Evolutionary conservation across 495 filamentous ascomycete genomes (phyloP).

Genomic region (Pyrenula massariospora): DNA sequence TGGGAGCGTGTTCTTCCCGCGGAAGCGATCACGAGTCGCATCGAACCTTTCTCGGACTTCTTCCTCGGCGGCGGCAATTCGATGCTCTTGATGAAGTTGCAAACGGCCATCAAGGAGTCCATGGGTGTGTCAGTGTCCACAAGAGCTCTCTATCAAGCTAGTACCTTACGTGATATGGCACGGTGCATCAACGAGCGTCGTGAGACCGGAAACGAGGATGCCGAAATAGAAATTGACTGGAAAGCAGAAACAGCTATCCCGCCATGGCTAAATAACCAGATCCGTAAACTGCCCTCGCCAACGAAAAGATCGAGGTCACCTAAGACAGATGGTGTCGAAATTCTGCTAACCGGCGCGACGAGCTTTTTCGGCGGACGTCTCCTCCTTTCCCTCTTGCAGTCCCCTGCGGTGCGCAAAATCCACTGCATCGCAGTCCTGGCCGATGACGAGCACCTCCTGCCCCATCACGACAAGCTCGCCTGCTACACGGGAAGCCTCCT

Average conservation of each 20-base stretch:
- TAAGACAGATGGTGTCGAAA: too few relatives aligned
- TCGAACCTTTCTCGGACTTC: constrained; percentile 15
- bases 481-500: too few relatives aligned
- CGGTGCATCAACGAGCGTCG: neutral
- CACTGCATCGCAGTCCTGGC: constrained; percentile 16
- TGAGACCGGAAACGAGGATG: neutral
- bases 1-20: constrained; percentile 17
- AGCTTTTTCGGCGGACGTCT: constrained; percentile 15
- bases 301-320: too few relatives aligned
- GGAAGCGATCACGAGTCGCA: constrained; percentile 4
- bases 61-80: constrained; percentile 21
- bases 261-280: too few relatives aligned
- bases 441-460: constrained; percentile 24
- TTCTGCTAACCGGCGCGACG: constrained; percentile 20
- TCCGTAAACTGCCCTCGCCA: too few relatives aligned
- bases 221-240: too few relatives aligned
- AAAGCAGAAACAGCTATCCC: constrained; percentile 11
- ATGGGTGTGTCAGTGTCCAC: constrained; percentile 5
- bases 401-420: neutral
- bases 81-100: constrained; percentile 2
- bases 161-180: constrained; percentile 16
- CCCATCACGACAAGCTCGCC: too few relatives aligned
- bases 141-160: constrained; percentile 13
- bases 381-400: constrained; percentile 3
- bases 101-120: neutral